Percentiles rank a stretch among this genome's conserved stretches.
These are phyloP conservation scores for Reutealis trisperma DNA, from an alignment of 345 rosid genomes.

Conservation along the genomic window DNA sequence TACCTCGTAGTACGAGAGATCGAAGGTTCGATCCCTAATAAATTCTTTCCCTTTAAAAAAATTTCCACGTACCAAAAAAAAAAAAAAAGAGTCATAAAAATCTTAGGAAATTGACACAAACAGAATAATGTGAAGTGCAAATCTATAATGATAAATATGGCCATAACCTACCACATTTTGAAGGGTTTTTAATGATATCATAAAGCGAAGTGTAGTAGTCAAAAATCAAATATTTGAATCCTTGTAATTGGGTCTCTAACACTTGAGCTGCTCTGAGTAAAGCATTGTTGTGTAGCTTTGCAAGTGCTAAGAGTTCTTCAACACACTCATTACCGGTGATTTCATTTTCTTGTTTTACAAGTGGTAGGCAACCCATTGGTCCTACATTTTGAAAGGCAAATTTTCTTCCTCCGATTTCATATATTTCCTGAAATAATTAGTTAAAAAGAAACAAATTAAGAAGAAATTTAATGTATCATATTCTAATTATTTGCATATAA, in stretches of 20 bases:
- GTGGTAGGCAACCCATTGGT: constrained; percentile 42
- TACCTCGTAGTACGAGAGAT: too few species aligned
- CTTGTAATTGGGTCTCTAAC: constrained; percentile 17
- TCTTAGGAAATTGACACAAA: background rate
- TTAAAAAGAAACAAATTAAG: background rate
- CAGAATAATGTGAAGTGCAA: too few species aligned
- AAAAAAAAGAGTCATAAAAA: too few species aligned
- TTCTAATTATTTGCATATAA: too few species aligned
- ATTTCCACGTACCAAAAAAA: too few species aligned
- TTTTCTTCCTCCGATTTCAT: constrained; percentile 36
- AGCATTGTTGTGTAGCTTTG: constrained; percentile 30
- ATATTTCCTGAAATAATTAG: constrained; percentile 20
- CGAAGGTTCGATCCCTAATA: too few species aligned
- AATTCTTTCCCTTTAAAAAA: too few species aligned
- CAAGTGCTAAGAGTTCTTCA: constrained; percentile 15
- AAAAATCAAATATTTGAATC: constrained; percentile 33
- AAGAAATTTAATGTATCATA: background rate
- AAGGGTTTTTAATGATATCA: constrained; percentile 6
- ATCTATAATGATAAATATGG: too few species aligned
- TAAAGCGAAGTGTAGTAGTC: constrained; percentile 34
- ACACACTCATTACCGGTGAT: constrained; percentile 14
- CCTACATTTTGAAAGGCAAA: constrained; percentile 32
- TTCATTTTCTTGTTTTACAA: background rate
- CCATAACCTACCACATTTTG: constrained; percentile 13
- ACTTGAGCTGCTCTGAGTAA: background rate